Base-by-base conservation (phyloP, 176 grass and related monocot species). In the barley (Hordeum vulgare) region DNA sequence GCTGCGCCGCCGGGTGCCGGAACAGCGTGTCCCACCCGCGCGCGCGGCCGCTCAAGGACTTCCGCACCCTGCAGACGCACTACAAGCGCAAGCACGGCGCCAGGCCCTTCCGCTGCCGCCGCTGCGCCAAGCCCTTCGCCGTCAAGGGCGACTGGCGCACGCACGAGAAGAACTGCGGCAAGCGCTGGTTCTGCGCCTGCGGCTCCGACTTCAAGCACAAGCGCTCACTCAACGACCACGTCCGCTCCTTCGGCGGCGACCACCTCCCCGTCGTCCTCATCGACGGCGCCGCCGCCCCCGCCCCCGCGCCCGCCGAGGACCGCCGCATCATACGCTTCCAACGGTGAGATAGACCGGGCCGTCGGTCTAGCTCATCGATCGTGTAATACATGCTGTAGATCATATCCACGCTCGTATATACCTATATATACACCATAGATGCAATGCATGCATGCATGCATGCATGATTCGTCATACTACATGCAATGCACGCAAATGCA, bases 151-250 rank as follows among this genome's bases (percentile, higher is more conserved):
- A 99, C 89, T 99, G 96, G 96, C 83, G 96, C 83, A 99, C 96
- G 39, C 96, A 99, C 69, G 93, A 99, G 89, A 99, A 99, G 89
- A 99, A 99, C 84, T 99, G 96, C 74, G 96, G 96, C 78, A 93
- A 89, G 85, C 88, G 89, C 25, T 99, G 96, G 96, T 87, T 90
- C 80, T 99, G 96, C 87, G 88, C 85, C 23, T 99, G 96, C 66
- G 96, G 96, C 29, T 99, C 96, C 25, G 89, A 96, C 84, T 99
- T 96, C 89, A 95, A 93, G 83, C 96, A 99, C 88, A 99, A 99
- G 69, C 90, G 96, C 4, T 99, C 96, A 2, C 96, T 96, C 80
- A 99, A 94, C 33, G 96, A 99, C 18, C 96, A 99, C 76, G 77
- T 96, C 64, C 86, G 96, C 1, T 94, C 93, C 9, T 99, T 99